phyloP scores from a whole-genome alignment of 2,329 filamentous ascomycete species.

The Hypoxylon sp. region DNA sequence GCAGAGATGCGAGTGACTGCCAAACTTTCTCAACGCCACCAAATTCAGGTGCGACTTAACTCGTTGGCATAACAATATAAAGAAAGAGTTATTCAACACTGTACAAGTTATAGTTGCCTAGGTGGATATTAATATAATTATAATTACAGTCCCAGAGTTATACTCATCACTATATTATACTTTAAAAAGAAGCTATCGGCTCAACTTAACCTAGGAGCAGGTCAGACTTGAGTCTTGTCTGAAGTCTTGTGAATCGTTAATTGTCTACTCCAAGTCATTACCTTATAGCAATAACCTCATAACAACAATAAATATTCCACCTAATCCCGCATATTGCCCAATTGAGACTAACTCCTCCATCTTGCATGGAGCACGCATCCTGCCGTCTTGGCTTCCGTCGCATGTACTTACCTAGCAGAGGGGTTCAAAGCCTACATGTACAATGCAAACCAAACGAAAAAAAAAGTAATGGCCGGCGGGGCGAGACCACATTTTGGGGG shows the following conservation, averaged over 20 bases:
- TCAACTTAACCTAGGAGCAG: neutral
- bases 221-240: neutral
- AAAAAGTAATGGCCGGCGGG: neutral
- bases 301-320: neutral
- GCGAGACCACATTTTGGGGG: constrained; percentile 25
- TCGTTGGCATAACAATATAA: neutral
- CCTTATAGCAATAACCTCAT: neutral
- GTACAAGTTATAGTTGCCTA: no score
- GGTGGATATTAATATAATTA: no score
- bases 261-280: neutral
- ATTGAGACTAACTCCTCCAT: constrained; percentile 1
- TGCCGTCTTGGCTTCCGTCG: constrained; percentile 35
- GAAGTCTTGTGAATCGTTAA: neutral
- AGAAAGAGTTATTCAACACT: neutral
- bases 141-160: neutral
- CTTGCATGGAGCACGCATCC: constrained; percentile 33
- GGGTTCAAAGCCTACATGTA: neutral
- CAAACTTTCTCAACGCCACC: neutral
- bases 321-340: neutral
- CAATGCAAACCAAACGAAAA: neutral
- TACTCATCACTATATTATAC: no score
- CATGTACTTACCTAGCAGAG: constrained; percentile 12
- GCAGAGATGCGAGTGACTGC: neutral
- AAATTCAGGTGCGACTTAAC: neutral
- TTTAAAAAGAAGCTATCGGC: neutral